Percentiles rank a stretch among this genome's conserved stretches.
phyloP scores from a whole-genome alignment of 73 alveolate genomes.

The Halteria grandinella region DNA sequence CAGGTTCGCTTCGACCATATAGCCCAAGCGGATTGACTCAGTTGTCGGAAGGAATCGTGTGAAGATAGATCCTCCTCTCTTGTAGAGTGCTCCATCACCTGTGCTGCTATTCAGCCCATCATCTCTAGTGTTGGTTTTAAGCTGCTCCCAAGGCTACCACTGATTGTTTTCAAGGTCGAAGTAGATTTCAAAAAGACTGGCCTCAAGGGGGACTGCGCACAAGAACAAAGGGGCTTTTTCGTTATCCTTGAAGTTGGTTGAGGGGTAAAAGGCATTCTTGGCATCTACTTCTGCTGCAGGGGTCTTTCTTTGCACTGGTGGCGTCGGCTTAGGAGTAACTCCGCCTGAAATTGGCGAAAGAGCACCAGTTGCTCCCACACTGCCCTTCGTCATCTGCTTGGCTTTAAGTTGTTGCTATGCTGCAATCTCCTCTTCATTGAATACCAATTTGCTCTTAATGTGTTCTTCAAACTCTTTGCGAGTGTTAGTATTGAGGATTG shows the following conservation, averaged over 20 bases:
- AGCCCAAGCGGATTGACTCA: constrained; percentile 96
- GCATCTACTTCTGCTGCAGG: constrained; percentile 6
- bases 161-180: constrained; percentile 66
- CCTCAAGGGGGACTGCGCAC: constrained; percentile 59
- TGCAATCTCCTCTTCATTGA: constrained; percentile 63
- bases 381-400: constrained; percentile 37
- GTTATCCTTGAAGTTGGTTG: constrained; percentile 46
- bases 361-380: constrained; percentile 2
- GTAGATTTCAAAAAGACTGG: constrained; percentile 51
- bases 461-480: constrained; percentile 68
- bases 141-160: constrained; percentile 69
- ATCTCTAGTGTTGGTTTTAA: background rate
- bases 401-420: constrained; percentile 60
- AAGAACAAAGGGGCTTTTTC: constrained; percentile 64
- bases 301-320: no score
- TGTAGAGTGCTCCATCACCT: background rate
- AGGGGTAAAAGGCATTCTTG: constrained; percentile 27
- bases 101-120: background rate
- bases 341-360: no score
- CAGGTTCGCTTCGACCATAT: constrained; percentile 83
- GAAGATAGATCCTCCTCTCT: constrained; percentile 53
- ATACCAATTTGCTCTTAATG: constrained; percentile 58
- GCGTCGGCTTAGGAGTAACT: no score
- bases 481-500: constrained; percentile 61
- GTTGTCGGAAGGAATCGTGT: constrained; percentile 89